Conservation (phyloP, 2,329 filamentous ascomycete species). For the Penicillium decumbens region DNA sequence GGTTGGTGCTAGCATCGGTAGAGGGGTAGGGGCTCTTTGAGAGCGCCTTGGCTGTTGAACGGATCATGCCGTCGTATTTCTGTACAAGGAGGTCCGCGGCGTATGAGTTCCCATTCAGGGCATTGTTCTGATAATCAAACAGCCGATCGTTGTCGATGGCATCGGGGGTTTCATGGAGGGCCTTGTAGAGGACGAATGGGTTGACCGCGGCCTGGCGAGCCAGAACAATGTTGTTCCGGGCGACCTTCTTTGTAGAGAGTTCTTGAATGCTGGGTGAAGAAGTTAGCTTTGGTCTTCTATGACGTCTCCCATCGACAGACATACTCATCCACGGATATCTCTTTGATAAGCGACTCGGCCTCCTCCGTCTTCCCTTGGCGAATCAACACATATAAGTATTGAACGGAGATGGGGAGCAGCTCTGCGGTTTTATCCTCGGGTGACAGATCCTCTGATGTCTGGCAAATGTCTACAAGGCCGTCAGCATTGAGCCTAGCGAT, state of each 20-base stretch:
- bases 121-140: slow-evolving; percentile 55
- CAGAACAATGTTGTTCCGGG: slow-evolving; percentile 56
- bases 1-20: slow-evolving; percentile 49
- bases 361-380: slow-evolving; percentile 53
- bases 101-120: slow-evolving; percentile 52
- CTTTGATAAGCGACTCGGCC: slow-evolving; percentile 49
- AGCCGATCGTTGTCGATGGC: slow-evolving; percentile 50
- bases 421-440: slow-evolving; percentile 58
- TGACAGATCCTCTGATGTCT: slow-evolving; percentile 55
- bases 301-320: slow-evolving; percentile 5
- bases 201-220: slow-evolving; percentile 47
- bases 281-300: background rate
- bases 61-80: slow-evolving; percentile 57
- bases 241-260: slow-evolving; percentile 55
- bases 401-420: slow-evolving; percentile 56
- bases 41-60: slow-evolving; percentile 51
- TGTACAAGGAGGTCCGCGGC: slow-evolving; percentile 56
- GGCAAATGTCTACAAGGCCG: slow-evolving; percentile 50
- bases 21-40: slow-evolving; percentile 48
- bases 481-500: slow-evolving; percentile 2
- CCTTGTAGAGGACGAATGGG: slow-evolving; percentile 55
- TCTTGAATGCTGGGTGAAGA: slow-evolving; percentile 50
- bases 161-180: slow-evolving; percentile 49
- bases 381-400: slow-evolving; percentile 57
- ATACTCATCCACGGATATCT: slow-evolving; percentile 51